Evolutionary conservation across 495 filamentous ascomycete genomes (phyloP).

Genomic region (Darksidea phi): DNA sequence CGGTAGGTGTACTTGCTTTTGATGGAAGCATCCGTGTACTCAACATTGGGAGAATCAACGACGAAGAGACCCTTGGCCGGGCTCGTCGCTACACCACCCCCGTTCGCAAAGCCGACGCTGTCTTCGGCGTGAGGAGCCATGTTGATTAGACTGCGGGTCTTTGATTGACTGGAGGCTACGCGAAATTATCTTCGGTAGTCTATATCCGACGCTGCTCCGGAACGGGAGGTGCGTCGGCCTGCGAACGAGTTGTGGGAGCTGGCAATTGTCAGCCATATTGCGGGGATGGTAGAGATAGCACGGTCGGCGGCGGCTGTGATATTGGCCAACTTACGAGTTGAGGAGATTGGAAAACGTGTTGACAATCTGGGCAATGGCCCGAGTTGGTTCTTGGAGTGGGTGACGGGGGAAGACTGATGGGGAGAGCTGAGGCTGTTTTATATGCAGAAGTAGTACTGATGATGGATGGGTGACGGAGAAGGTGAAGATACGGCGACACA

Average conservation of each 20-base stretch:
- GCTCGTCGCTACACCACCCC: constrained; percentile 53
- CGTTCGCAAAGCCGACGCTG: constrained; percentile 70
- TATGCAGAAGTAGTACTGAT: not conserved
- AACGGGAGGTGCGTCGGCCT: constrained; percentile 88
- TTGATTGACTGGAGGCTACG: not conserved
- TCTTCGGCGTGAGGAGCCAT: constrained; percentile 96
- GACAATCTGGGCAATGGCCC: constrained; percentile 47
- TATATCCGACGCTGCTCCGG: constrained; percentile 83
- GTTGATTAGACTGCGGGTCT: constrained; percentile 40
- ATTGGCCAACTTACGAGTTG: constrained; percentile 67
- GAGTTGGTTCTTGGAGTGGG: not conserved
- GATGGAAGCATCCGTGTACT: constrained; percentile 85
- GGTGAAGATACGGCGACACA: not conserved
- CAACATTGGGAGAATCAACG: constrained; percentile 89
- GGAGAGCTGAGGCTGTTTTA: not conserved
- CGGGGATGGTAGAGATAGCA: not conserved
- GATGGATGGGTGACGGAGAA: constrained; percentile 4
- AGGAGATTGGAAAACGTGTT: constrained; percentile 90
- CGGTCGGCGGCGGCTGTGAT: not conserved
- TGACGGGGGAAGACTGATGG: not conserved
- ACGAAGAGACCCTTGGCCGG: constrained; percentile 64
- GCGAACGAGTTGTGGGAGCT: constrained; percentile 95
- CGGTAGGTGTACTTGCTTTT: constrained; percentile 95
- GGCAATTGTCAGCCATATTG: constrained; percentile 18
- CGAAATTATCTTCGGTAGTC: constrained; percentile 59